Percentiles rank a stretch among this genome's conserved stretches.
phyloP scores from a whole-genome alignment of 257 asterid genomes.

The Capsicum pubescens region DNA sequence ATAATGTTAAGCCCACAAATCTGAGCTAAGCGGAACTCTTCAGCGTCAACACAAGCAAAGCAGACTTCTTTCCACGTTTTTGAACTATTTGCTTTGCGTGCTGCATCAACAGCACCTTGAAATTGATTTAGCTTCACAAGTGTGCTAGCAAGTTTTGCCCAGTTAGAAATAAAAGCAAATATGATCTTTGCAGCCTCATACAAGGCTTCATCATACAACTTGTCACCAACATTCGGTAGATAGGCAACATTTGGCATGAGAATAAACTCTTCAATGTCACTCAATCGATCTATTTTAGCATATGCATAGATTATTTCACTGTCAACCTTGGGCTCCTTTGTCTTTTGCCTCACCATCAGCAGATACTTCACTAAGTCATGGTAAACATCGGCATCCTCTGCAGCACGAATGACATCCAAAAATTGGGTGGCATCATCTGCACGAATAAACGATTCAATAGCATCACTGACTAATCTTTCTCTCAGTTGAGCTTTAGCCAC shows the following conservation, averaged over 20 bases:
- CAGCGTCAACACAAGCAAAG: conserved; percentile 99
- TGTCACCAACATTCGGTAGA: conserved; percentile 46
- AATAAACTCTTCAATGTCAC: conserved; percentile 87
- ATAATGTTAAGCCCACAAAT: conserved; percentile 48
- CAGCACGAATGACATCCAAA: conserved; percentile 91
- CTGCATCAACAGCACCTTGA: conserved; percentile 99
- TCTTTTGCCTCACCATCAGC: conserved; percentile 94
- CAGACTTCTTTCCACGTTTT: conserved; percentile 99
- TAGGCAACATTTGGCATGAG: conserved; percentile 50
- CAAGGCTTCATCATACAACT: conserved; percentile 42
- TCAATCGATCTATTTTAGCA: conserved; percentile 95
- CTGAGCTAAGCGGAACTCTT: conserved; percentile 54
- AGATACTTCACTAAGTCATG: conserved; percentile 96
- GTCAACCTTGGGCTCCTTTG: conserved; percentile 98
- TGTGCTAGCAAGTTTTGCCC: conserved; percentile 95
- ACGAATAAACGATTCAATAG: conserved; percentile 96
- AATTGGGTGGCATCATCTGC: conserved; percentile 96
- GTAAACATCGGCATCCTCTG: conserved; percentile 85
- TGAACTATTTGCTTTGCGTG: conserved; percentile 96
- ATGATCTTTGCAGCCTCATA: conserved; percentile 88
- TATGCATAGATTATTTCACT: conserved; percentile 98
- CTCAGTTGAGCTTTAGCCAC: conserved; percentile 98
- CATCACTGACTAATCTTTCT: conserved; percentile 96
- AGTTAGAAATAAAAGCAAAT: conserved; percentile 89
- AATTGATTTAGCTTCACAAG: conserved; percentile 90